Percentiles rank a stretch among this genome's conserved stretches.
phyloP scores from a whole-genome alignment of 768 basidiomycete genomes.

The Tylopilus balloui region DNA sequence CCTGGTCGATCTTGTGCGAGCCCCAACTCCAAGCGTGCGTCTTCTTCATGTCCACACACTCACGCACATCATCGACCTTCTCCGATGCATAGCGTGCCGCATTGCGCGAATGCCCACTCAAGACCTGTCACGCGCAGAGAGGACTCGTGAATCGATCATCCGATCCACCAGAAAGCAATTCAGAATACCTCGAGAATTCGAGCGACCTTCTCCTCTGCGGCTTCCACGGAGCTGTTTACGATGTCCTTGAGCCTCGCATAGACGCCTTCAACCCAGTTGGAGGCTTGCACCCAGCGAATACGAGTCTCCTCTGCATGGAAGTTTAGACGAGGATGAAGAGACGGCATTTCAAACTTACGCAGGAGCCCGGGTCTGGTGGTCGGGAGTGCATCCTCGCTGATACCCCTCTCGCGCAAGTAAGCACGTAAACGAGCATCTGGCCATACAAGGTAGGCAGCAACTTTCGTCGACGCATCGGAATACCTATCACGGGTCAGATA shows the following conservation, averaged over 20 bases:
- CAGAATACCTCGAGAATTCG: constrained; percentile 36
- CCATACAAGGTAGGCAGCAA: constrained; percentile 78
- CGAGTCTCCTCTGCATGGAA: constrained; percentile 59
- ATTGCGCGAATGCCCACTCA: constrained; percentile 37
- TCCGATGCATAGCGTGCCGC: constrained; percentile 27
- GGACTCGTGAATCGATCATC: background rate
- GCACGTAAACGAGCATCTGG: constrained; percentile 90
- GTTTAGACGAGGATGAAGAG: background rate
- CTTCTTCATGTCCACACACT: constrained; percentile 18
- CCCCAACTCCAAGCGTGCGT: constrained; percentile 14
- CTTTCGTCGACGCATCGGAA: constrained; percentile 41
- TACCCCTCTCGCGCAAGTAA: constrained; percentile 73
- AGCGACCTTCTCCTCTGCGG: constrained; percentile 72
- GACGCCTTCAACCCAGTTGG: constrained; percentile 51
- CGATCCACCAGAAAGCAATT: background rate
- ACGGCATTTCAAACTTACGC: constrained; percentile 40
- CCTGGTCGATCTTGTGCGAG: constrained; percentile 25
- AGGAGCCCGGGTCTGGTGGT: constrained; percentile 70
- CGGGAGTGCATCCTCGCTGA: constrained; percentile 67
- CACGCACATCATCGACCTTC: constrained; percentile 27
- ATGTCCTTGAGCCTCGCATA: constrained; percentile 61
- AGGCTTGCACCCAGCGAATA: constrained; percentile 71
- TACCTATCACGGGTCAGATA: constrained; percentile 39
- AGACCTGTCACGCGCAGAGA: constrained; percentile 18
- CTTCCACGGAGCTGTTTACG: constrained; percentile 62